Percentiles rank a stretch among this genome's conserved stretches.
phyloP scores from a whole-genome alignment of 495 filamentous ascomycete species.

The Xylaria intraflava region DNA sequence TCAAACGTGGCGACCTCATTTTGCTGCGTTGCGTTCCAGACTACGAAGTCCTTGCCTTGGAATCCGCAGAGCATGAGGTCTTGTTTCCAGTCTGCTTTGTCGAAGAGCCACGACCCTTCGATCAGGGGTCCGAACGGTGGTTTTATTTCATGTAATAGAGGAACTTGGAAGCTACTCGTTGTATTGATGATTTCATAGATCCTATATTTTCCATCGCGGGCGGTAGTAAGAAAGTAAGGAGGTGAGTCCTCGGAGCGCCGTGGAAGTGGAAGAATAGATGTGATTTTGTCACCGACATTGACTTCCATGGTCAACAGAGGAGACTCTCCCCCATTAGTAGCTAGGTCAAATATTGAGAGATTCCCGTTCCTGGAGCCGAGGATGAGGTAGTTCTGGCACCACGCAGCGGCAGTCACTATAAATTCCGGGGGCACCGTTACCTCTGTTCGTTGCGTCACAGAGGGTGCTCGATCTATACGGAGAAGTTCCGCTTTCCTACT shows the following conservation, averaged over 20 bases:
- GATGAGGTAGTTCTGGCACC: slow-evolving; percentile 43
- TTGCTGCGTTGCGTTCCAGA: slow-evolving; percentile 65
- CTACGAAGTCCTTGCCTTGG: slow-evolving; percentile 64
- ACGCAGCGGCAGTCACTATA: slow-evolving; percentile 34
- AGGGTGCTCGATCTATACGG: slow-evolving; percentile 15
- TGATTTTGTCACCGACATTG: slow-evolving; percentile 64
- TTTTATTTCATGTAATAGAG: slow-evolving; percentile 37
- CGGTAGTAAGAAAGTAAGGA: slow-evolving; percentile 55
- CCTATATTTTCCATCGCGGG: slow-evolving; percentile 67
- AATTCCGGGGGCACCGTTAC: slow-evolving; percentile 25
- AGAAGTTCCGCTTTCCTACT: slow-evolving; percentile 17
- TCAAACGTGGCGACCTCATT: slow-evolving; percentile 61
- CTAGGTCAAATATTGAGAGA: slow-evolving; percentile 42
- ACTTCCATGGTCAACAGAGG: slow-evolving; percentile 30
- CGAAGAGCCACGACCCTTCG: slow-evolving; percentile 57
- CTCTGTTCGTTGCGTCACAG: slow-evolving; percentile 10
- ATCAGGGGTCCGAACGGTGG: slow-evolving; percentile 62
- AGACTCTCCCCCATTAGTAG: slow-evolving; percentile 22
- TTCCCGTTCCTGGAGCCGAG: slow-evolving; percentile 63
- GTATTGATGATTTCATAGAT: slow-evolving; percentile 39
- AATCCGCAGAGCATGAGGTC: slow-evolving; percentile 76
- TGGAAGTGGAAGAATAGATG: slow-evolving; percentile 46
- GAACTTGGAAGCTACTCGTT: slow-evolving; percentile 2
- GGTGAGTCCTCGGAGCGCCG: slow-evolving; percentile 12
- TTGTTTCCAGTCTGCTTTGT: slow-evolving; percentile 18